These are phyloP conservation scores for Choiromyces venosus DNA, from an alignment of 495 filamentous ascomycete genomes.

Conservation along the genomic window DNA sequence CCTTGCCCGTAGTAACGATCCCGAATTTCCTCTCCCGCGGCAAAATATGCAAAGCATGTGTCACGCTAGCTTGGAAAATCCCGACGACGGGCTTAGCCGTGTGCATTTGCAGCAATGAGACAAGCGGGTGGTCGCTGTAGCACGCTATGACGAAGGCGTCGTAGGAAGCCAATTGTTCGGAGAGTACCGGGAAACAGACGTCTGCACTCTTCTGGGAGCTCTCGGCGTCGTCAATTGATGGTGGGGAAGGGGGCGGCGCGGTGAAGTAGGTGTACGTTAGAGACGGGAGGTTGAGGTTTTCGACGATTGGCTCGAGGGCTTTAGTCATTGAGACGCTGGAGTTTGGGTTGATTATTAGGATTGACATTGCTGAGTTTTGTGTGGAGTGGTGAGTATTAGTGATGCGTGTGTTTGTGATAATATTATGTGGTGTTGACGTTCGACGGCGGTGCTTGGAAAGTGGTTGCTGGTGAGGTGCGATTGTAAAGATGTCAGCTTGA, in stretches of 20 bases:
- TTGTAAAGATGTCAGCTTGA: neutral
- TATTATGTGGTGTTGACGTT: neutral
- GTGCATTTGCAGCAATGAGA: slow-evolving; percentile 53
- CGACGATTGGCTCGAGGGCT: slow-evolving; percentile 60
- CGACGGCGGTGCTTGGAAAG: neutral
- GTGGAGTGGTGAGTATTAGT: neutral
- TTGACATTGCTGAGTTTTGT: slow-evolving; percentile 37
- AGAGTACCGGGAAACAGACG: slow-evolving; percentile 55
- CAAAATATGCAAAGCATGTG: slow-evolving; percentile 52
- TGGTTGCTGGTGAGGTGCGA: neutral
- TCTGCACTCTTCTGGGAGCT: slow-evolving; percentile 50
- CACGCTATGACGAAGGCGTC: slow-evolving; percentile 82
- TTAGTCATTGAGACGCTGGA: slow-evolving; percentile 77
- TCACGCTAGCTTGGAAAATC: slow-evolving; percentile 79
- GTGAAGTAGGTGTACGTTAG: slow-evolving; percentile 51
- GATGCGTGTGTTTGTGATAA: neutral
- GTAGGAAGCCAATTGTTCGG: slow-evolving; percentile 51
- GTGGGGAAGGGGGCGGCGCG: slow-evolving; percentile 49
- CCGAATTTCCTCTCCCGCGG: slow-evolving; percentile 55
- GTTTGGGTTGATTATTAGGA: slow-evolving; percentile 90
- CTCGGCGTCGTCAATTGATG: slow-evolving; percentile 61
- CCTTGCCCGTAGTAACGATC: slow-evolving; percentile 80
- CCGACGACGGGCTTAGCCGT: slow-evolving; percentile 58
- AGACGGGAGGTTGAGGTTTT: slow-evolving; percentile 11
- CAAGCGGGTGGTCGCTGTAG: slow-evolving; percentile 81